phyloP scores from a whole-genome alignment of 805 yeast genomes.

The Barnettozyma californica region DNA sequence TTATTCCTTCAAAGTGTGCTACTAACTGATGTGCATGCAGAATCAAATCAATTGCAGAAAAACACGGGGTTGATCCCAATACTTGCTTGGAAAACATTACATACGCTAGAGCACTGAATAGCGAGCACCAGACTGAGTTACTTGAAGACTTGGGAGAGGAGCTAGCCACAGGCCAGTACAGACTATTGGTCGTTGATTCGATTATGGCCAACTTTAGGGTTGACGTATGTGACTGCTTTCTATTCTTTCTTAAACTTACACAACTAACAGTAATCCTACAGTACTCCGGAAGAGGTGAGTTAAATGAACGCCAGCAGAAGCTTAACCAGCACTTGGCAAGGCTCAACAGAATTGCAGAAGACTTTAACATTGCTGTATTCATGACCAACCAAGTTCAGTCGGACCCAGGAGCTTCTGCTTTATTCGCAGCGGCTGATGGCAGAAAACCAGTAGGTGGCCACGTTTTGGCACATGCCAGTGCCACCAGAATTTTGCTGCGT shows the following conservation, averaged over 20 bases:
- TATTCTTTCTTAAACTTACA: too few species aligned
- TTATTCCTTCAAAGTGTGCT: too few species aligned
- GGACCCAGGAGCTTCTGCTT: constrained; percentile 77
- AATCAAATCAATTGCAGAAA: constrained; percentile 56
- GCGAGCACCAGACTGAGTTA: constrained; percentile 74
- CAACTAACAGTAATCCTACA: not conserved
- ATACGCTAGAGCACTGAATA: constrained; percentile 70
- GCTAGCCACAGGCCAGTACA: constrained; percentile 61
- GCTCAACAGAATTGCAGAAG: constrained; percentile 62
- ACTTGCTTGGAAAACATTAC: constrained; percentile 67
- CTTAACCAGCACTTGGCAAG: constrained; percentile 49
- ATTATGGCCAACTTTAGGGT: constrained; percentile 78
- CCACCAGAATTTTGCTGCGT: constrained; percentile 64
- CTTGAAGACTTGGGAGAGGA: constrained; percentile 62
- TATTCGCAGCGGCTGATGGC: constrained; percentile 78
- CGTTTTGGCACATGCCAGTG: constrained; percentile 76
- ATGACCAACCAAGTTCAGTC: constrained; percentile 78
- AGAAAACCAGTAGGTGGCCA: constrained; percentile 84
- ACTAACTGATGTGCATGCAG: constrained; percentile 21
- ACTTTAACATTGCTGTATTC: constrained; percentile 71
- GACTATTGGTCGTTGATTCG: constrained; percentile 56
- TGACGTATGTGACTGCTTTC: constrained; percentile 34
- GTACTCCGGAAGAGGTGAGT: constrained; percentile 73
- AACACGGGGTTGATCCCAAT: constrained; percentile 65
- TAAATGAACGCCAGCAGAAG: constrained; percentile 71